Evolutionary conservation across 2,329 filamentous ascomycete genomes (phyloP), one percentile per base, ranked within the genome.

Genomic region (Sporothrix pallida): DNA sequence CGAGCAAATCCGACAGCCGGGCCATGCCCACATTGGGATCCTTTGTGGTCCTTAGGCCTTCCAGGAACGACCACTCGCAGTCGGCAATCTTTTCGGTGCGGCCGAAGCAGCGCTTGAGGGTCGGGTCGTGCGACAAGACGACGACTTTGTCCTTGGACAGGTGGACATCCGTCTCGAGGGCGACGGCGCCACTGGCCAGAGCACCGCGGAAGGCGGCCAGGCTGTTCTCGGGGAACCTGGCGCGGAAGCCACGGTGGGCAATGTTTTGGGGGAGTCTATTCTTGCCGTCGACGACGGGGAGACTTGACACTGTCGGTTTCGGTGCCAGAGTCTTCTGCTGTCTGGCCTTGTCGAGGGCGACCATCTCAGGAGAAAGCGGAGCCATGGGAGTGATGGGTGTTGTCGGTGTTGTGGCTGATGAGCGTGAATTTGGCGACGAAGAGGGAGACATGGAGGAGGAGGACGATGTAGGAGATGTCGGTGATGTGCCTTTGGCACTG

Each of bases 91-190:
- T 91, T 48, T 90, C 86, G 46, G 91, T 85, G n/a, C 89, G 83
- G 13, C 94, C 94, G 80, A 92, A 98, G 81, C 94, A 97, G 65
- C 95, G 88, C 81, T 92, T 91, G 48, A 98, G 85, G 2, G 89
- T 90, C 6, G 88, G 84, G 80, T 98, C 95, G 89, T 97, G 94
- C 63, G 92, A 93, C 56, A 98, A 83, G 10, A 98, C 93, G 0
- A 97, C 92, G 0, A 97, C 90, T 7, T 91, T 91, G 79, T 98
- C 95, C 75, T 87, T 89, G 15, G 93, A 91, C 48, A 98, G 83
- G 80, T 97, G 95, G 9, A 98, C 82, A 79, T 98, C 95, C 20
- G 94, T 97, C 83, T 98, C 95, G 42, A 98, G 84, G 0, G 92
- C 95, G 78, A 97, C 89, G 0, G 93, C 80, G 3, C 76, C 78